A percentile compares a stretch with the other conserved stretches of the same genome.
Evolutionary conservation across 2,329 filamentous ascomycete genomes (phyloP).

Genomic region (Talaromyces verruculosus): DNA sequence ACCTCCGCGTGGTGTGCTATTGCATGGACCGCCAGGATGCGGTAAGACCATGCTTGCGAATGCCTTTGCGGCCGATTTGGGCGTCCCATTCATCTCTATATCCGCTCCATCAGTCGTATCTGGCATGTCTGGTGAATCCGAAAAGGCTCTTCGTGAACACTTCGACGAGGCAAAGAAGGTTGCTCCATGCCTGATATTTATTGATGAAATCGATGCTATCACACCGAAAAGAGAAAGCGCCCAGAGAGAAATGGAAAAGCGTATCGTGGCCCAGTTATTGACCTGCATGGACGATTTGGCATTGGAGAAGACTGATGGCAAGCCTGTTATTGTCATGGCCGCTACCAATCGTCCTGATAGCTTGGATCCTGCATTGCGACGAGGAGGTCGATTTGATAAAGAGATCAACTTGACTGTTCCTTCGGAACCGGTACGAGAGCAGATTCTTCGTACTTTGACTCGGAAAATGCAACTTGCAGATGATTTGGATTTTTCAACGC

Average conservation of each 20-base stretch:
- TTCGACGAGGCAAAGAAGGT: constrained; percentile 85
- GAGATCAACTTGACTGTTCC: constrained; percentile 88
- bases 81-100: constrained; percentile 77
- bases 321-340: constrained; percentile 83
- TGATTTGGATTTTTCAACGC: constrained; percentile 69
- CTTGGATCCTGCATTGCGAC: constrained; percentile 73
- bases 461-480: constrained; percentile 62
- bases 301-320: constrained; percentile 68
- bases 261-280: constrained; percentile 78
- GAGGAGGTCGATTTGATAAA: constrained; percentile 74
- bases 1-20: constrained; percentile 70
- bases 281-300: constrained; percentile 83
- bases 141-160: constrained; percentile 79
- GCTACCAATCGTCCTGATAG: constrained; percentile 88
- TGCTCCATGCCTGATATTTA: constrained; percentile 86
- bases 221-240: constrained; percentile 80
- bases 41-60: constrained; percentile 84
- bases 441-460: constrained; percentile 74
- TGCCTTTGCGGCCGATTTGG: constrained; percentile 72
- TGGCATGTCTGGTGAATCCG: constrained; percentile 85
- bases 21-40: constrained; percentile 82
- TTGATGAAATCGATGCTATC: constrained; percentile 90
- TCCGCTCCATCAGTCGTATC: constrained; percentile 78
- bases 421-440: constrained; percentile 71
- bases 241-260: constrained; percentile 84